A percentile compares a stretch with the other conserved stretches of the same genome.
phyloP scores from a whole-genome alignment of 768 basidiomycete genomes.

The Inosperma sp. region DNA sequence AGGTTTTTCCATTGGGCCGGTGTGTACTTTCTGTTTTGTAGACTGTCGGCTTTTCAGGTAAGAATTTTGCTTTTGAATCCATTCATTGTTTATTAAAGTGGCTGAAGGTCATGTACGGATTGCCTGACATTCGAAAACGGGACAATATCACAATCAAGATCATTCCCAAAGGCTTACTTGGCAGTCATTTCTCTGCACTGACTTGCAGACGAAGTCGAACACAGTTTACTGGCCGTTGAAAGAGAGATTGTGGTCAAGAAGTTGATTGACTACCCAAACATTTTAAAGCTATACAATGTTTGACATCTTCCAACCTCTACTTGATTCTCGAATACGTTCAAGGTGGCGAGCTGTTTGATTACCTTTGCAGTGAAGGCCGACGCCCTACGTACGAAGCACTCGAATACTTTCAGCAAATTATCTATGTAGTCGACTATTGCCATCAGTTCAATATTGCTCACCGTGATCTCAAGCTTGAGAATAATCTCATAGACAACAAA shows the following conservation, averaged over 20 bases:
- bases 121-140: conserved; percentile 82
- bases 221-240: conserved; percentile 75
- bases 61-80: no score
- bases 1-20: no score
- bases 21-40: no score
- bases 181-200: conserved; percentile 65
- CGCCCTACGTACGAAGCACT: conserved; percentile 70
- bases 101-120: conserved; percentile 93
- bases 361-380: conserved; percentile 75
- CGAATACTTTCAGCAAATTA: conserved; percentile 89
- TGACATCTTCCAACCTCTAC: conserved; percentile 85
- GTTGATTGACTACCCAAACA: conserved; percentile 90
- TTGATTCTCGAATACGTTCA: conserved; percentile 94
- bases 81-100: no score
- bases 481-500: conserved; percentile 77
- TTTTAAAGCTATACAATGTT: conserved; percentile 92
- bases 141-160: conserved; percentile 91
- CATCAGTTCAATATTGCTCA: conserved; percentile 94
- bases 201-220: conserved; percentile 70
- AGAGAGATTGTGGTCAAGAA: conserved; percentile 98
- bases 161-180: conserved; percentile 70
- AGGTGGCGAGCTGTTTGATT: conserved; percentile 92
- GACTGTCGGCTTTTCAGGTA: no score
- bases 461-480: conserved; percentile 93
- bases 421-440: conserved; percentile 86